Evolutionary conservation across 768 basidiomycete genomes (phyloP), one percentile per base, ranked within the genome.

Genomic region (Imleria badia): DNA sequence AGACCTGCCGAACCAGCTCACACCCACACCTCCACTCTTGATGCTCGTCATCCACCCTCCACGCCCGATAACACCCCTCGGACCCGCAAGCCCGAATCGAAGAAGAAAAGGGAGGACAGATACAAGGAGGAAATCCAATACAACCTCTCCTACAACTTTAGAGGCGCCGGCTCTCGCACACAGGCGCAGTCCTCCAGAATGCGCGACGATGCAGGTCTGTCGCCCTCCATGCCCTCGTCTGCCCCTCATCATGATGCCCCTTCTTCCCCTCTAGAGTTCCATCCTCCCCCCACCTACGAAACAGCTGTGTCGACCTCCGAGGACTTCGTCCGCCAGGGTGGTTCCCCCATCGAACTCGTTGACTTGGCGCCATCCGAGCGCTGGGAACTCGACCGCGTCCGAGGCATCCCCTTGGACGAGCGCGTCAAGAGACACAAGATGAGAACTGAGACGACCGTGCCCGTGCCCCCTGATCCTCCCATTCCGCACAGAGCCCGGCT

Each of bases 271-370:
- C 29, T 13, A 67, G 80, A 88, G 64, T 87, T 86, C 63, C 86
- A 85, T 8, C 89, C 89, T 13, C 89, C 89, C 26, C 82, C 87
- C 13, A 88, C 89, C 60, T 82, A 83, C 56, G 89, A 91, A 69
- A 78, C 76, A 10, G 76, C 80, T 72, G 50, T 78, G 66, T 54
- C 72, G 68, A 54, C 75, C 63, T 66, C 76, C 64, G 52, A 72
- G 74, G 22, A 78, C 76, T 52, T 65, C 75, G 52, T 73, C 49
- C 51, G 67, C 66, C 64, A 59, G 58, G 59, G 46, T 45, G 70
- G 60, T 43, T 62, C 60, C 6, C 55, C 63, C 59, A 68, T 84
- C 48, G 82, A 82, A 61, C 76, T 85, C 38, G 75, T 85, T 41
- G 80, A 81, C 35, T 59, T 76, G 49, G 78, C 78, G 53, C 78